These are phyloP conservation scores for Aquilaria agallochum DNA, from an alignment of 441 rosid genomes.

Conservation along the genomic window DNA sequence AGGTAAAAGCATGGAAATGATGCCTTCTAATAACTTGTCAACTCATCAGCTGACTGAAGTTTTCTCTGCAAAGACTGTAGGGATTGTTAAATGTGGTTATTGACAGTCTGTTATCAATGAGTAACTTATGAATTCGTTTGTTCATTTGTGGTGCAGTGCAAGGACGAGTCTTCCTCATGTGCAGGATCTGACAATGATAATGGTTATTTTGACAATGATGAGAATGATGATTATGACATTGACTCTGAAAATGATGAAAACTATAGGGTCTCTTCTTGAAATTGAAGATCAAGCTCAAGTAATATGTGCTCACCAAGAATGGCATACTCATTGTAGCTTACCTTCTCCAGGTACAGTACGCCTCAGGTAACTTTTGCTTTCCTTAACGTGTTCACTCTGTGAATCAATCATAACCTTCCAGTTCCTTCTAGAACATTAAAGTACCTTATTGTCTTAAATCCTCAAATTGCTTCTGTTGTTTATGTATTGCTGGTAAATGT, in stretches of 20 bases:
- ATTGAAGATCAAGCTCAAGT: no score
- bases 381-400: background rate
- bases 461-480: no score
- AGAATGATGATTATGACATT: conserved; percentile 26
- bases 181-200: conserved; percentile 33
- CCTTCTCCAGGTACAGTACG: background rate
- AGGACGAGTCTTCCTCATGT: conserved; percentile 32
- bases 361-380: conserved; percentile 20
- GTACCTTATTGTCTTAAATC: background rate
- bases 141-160: conserved; percentile 54
- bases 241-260: conserved; percentile 51
- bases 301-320: no score
- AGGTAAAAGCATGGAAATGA: no score
- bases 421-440: no score
- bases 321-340: no score
- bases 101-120: conserved; percentile 8
- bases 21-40: no score
- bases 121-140: conserved; percentile 1
- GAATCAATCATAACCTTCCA: background rate
- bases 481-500: no score
- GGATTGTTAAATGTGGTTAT: conserved; percentile 4
- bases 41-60: no score
- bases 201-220: conserved; percentile 24
- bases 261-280: conserved; percentile 10
- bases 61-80: background rate